Evolutionary conservation across 352 stramenopile species (phyloP).

Genomic region (Phytopythium oedochilum): DNA sequence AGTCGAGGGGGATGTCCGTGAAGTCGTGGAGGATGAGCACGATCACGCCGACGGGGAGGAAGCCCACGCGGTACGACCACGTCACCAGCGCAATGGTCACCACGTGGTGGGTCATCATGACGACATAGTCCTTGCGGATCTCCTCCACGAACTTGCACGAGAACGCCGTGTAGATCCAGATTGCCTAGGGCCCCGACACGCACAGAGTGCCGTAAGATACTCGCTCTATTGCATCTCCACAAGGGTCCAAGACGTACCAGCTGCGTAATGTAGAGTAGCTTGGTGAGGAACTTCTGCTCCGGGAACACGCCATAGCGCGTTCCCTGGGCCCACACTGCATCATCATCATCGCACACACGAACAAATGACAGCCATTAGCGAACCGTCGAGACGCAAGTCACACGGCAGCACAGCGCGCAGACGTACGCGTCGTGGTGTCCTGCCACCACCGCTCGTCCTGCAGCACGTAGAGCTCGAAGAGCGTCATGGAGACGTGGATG

Average conservation of each 20-base stretch:
- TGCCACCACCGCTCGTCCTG: conserved; percentile 82
- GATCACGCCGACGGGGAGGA: conserved; percentile 76
- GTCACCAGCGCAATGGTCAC: conserved; percentile 84
- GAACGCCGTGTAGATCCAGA: conserved; percentile 89
- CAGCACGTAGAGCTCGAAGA: conserved; percentile 82
- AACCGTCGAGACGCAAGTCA: background rate
- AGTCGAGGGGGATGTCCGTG: conserved; percentile 85
- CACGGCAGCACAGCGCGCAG: too few species aligned
- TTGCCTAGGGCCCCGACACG: conserved; percentile 31
- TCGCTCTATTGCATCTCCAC: background rate
- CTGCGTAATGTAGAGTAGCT: conserved; percentile 82
- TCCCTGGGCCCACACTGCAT: conserved; percentile 74
- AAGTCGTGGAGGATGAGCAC: conserved; percentile 84
- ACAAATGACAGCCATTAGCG: background rate
- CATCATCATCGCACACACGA: background rate
- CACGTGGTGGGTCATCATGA: conserved; percentile 90
- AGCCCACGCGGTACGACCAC: conserved; percentile 81
- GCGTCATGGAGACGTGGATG: conserved; percentile 81
- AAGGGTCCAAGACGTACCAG: too few species aligned
- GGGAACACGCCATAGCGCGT: conserved; percentile 67
- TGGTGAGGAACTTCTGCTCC: conserved; percentile 75
- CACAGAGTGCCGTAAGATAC: background rate
- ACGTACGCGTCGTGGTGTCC: conserved; percentile 75
- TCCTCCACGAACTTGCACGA: conserved; percentile 88
- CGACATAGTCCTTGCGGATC: conserved; percentile 85